A percentile compares a stretch with the other conserved stretches of the same genome.
Conservation (phyloP, 2,329 filamentous ascomycete genomes). For the Fusarium nodosum region DNA sequence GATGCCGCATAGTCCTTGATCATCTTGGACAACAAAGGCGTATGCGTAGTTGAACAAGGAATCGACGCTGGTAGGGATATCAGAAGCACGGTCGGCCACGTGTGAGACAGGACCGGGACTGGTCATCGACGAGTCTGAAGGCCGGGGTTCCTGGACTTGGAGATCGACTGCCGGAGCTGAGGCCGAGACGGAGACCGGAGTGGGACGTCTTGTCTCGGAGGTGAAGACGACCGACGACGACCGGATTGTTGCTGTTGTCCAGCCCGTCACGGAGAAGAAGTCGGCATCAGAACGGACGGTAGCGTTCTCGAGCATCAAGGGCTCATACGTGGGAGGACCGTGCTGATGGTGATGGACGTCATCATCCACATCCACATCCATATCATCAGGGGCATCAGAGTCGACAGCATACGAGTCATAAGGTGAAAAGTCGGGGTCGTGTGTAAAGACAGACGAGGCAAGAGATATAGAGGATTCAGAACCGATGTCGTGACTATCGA, state of each 20-base stretch:
- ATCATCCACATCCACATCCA: not conserved
- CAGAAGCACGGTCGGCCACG: conserved; percentile 28
- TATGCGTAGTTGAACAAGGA: conserved; percentile 16
- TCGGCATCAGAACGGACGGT: conserved; percentile 22
- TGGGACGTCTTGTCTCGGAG: conserved; percentile 38
- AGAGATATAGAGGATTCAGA: conserved; percentile 21
- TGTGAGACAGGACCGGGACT: conserved; percentile 20
- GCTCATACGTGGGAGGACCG: conserved; percentile 18
- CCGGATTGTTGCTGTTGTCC: conserved; percentile 26
- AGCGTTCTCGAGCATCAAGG: conserved; percentile 27
- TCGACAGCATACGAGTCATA: not conserved
- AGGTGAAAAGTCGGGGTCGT: conserved; percentile 17
- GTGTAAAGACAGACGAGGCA: conserved; percentile 28
- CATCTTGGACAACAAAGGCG: conserved; percentile 14
- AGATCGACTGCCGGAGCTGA: conserved; percentile 19
- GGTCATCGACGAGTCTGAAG: conserved; percentile 16
- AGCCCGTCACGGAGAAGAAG: conserved; percentile 28
- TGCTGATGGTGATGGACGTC: conserved; percentile 14
- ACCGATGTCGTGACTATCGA: conserved; percentile 14
- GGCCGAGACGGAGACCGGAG: conserved; percentile 24
- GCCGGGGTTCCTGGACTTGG: conserved; percentile 31
- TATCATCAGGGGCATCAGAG: conserved; percentile 4
- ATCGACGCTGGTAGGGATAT: conserved; percentile 16
- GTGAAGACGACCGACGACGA: conserved; percentile 21
- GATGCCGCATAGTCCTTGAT: conserved; percentile 35